Evolutionary conservation across 2,329 filamentous ascomycete genomes (phyloP).

Genomic region (Gyromitra esculenta): DNA sequence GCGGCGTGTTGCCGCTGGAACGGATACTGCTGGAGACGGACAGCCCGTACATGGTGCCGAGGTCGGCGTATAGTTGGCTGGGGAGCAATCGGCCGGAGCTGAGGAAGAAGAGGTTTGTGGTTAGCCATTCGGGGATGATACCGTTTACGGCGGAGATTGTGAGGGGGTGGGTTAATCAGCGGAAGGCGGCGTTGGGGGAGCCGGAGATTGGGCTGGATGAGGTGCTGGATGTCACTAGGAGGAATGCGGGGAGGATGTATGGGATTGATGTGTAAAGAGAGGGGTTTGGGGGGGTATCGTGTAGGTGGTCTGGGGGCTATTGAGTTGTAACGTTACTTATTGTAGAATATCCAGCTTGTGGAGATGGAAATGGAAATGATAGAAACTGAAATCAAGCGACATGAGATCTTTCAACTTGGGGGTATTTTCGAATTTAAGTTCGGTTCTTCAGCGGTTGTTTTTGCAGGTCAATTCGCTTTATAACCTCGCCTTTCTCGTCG

Average conservation of each 20-base stretch:
- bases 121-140: slow-evolving; percentile 52
- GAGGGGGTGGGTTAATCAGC: slow-evolving; percentile 37
- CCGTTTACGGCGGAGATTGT: slow-evolving; percentile 48
- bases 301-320: too few relatives aligned
- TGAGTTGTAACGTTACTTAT: too few relatives aligned
- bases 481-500: too few relatives aligned
- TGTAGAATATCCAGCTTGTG: background rate
- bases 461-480: too few relatives aligned
- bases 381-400: too few relatives aligned
- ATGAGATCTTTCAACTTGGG: too few relatives aligned
- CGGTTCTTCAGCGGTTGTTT: too few relatives aligned
- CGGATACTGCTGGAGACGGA: slow-evolving; percentile 50
- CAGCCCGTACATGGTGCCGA: slow-evolving; percentile 50
- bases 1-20: slow-evolving; percentile 40
- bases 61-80: slow-evolving; percentile 37
- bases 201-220: slow-evolving; percentile 33
- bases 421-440: too few relatives aligned
- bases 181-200: slow-evolving; percentile 26
- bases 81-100: background rate
- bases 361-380: too few relatives aligned
- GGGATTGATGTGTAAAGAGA: slow-evolving; percentile 35
- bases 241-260: slow-evolving; percentile 51
- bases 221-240: slow-evolving; percentile 48
- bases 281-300: background rate
- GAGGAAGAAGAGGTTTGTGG: slow-evolving; percentile 26